These are phyloP conservation scores for Ustilago trichophora DNA, from an alignment of 1,284 basidiomycete genomes.

Conservation along the genomic window DNA sequence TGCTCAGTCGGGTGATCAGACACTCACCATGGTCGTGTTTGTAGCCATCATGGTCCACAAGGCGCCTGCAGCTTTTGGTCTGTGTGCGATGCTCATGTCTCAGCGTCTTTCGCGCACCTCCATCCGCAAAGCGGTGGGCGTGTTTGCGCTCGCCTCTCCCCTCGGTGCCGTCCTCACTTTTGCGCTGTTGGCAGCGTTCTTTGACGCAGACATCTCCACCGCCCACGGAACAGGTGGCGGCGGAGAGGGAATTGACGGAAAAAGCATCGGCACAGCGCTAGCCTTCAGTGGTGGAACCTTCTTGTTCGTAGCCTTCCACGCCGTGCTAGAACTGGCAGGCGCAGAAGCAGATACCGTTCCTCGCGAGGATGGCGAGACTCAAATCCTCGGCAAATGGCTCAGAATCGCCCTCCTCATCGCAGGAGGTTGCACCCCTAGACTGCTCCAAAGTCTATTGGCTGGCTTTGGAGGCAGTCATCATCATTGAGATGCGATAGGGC, in stretches of 20 bases:
- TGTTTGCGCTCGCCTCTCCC: slow-evolving; percentile 58
- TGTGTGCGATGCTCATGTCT: slow-evolving; percentile 62
- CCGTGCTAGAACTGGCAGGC: slow-evolving; percentile 58
- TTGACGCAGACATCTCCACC: slow-evolving; percentile 4
- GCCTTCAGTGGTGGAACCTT: slow-evolving; percentile 91
- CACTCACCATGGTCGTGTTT: slow-evolving; percentile 59
- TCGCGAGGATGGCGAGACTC: no score
- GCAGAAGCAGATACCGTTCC: slow-evolving; percentile 28
- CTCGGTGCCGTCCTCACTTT: slow-evolving; percentile 53
- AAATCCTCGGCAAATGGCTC: slow-evolving; percentile 34
- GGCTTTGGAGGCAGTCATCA: slow-evolving; percentile 18
- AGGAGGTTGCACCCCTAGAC: slow-evolving; percentile 31
- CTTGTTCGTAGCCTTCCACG: slow-evolving; percentile 84
- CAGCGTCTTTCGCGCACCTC: slow-evolving; percentile 37
- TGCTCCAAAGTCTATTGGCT: slow-evolving; percentile 20
- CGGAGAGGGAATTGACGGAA: slow-evolving; percentile 33
- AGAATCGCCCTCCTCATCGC: slow-evolving; percentile 23
- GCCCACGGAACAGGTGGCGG: background rate
- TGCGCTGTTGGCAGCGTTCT: slow-evolving; percentile 12
- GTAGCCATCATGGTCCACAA: slow-evolving; percentile 65
- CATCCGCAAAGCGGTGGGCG: slow-evolving; percentile 50
- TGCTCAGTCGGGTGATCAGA: slow-evolving; percentile 45
- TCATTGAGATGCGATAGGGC: slow-evolving; percentile 13
- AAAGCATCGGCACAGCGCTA: slow-evolving; percentile 75
- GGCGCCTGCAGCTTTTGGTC: slow-evolving; percentile 62